A percentile compares a stretch with the other conserved stretches of the same genome.
Evolutionary conservation across 257 asterid genomes (phyloP).

Genomic region (Nicotiana attenuata): DNA sequence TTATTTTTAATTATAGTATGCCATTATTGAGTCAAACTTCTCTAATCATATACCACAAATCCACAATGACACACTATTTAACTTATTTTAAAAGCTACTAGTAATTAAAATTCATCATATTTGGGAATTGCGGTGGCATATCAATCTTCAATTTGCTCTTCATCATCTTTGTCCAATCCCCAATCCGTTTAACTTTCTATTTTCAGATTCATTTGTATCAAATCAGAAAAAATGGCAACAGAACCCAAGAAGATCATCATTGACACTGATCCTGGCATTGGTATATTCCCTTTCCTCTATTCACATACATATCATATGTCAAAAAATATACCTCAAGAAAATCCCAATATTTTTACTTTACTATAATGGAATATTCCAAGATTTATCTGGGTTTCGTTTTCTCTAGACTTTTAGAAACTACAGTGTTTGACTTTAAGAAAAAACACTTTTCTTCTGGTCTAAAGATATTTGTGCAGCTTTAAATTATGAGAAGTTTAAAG

Average conservation of each 20-base stretch:
- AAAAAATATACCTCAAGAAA: not conserved
- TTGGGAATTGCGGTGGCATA: not conserved
- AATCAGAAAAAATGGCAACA: not conserved
- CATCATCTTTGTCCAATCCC: not conserved
- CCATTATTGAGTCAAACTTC: too few species aligned
- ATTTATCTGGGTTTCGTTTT: not conserved
- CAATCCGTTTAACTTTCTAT: not conserved
- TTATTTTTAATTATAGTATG: too few species aligned
- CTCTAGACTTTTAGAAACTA: not conserved
- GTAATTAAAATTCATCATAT: not conserved
- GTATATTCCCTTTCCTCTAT: constrained; percentile 26
- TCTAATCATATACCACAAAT: too few species aligned
- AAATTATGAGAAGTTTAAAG: too few species aligned
- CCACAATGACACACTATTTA: too few species aligned
- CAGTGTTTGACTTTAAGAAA: too few species aligned
- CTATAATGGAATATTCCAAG: not conserved
- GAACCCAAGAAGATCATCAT: constrained; percentile 85
- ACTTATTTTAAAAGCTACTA: too few species aligned
- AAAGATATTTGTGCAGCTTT: too few species aligned
- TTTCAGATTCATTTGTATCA: not conserved
- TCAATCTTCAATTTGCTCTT: not conserved
- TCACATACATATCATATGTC: too few species aligned
- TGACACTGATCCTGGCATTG: constrained; percentile 95
- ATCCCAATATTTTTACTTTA: not conserved
- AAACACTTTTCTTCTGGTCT: too few species aligned